Percentiles rank a stretch among this genome's conserved stretches.
Evolutionary conservation across 805 yeast species (phyloP).

Genomic region (Sugiyamaella mastotermitis): DNA sequence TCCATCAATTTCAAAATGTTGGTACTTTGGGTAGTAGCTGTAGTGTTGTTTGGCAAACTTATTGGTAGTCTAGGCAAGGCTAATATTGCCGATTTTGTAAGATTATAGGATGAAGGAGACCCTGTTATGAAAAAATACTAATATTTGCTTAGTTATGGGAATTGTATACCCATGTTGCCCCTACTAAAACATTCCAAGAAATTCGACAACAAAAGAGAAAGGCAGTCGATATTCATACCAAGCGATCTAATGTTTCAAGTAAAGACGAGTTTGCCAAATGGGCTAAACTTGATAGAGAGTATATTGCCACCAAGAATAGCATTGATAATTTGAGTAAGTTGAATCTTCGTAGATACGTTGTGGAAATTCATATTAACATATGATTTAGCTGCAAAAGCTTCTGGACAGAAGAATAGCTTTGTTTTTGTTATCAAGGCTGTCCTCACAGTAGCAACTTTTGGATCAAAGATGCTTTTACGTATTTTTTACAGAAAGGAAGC

Average conservation of each 20-base stretch:
- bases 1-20: no score
- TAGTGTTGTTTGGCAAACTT: constrained; percentile 35
- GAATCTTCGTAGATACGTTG: no score
- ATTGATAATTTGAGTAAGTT: constrained; percentile 37
- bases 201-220: constrained; percentile 36
- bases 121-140: constrained; percentile 1
- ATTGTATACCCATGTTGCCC: constrained; percentile 32
- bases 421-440: constrained; percentile 30
- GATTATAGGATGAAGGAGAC: no score
- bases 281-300: constrained; percentile 81
- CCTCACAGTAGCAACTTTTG: constrained; percentile 37
- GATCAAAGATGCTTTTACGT: constrained; percentile 39
- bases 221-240: constrained; percentile 41
- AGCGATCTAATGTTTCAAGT: constrained; percentile 62
- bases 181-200: constrained; percentile 29
- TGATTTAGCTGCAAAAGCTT: constrained; percentile 3
- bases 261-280: constrained; percentile 94
- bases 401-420: constrained; percentile 20
- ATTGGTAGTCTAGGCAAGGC: constrained; percentile 35
- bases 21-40: constrained; percentile 27
- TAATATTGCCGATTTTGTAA: constrained; percentile 24
- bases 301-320: constrained; percentile 51
- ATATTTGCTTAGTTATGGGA: constrained; percentile 32
- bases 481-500: constrained; percentile 48
- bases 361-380: no score